These are phyloP conservation scores for Pseudevernia furfuracea DNA, from an alignment of 495 filamentous ascomycete genomes.

Conservation along the genomic window DNA sequence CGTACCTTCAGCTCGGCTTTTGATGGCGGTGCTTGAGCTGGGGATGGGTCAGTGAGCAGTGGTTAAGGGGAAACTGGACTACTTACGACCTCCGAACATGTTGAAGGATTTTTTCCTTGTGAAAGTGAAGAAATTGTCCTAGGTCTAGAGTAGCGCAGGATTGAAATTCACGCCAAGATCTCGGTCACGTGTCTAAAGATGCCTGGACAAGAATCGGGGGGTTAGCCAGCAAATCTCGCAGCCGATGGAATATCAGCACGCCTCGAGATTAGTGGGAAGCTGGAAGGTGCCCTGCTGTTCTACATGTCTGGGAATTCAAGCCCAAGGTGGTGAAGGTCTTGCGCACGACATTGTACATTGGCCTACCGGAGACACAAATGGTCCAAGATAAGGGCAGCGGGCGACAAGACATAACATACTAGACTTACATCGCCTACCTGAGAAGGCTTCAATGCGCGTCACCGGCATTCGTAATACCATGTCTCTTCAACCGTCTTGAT, in stretches of 20 bases:
- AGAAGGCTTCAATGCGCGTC: neutral
- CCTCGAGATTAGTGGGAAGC: neutral
- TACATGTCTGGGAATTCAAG: neutral
- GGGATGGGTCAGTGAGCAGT: neutral
- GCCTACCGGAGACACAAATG: too few species aligned
- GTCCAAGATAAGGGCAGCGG: too few species aligned
- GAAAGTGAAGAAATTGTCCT: neutral
- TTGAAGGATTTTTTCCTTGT: neutral
- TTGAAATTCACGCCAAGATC: neutral
- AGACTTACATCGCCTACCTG: too few species aligned
- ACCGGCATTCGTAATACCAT: neutral
- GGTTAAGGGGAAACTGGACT: neutral
- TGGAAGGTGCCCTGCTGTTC: neutral
- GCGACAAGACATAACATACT: neutral
- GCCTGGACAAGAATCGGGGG: too few species aligned
- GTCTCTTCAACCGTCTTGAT: neutral
- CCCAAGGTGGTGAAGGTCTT: too few species aligned
- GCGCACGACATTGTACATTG: too few species aligned
- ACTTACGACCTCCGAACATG: constrained; percentile 23
- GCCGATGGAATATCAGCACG: neutral
- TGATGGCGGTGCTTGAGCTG: constrained; percentile 13
- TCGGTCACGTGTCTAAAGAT: neutral
- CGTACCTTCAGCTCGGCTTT: constrained; percentile 24
- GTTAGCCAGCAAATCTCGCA: neutral
- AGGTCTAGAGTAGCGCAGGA: neutral